A percentile compares a stretch with the other conserved stretches of the same genome.
phyloP scores from a whole-genome alignment of 2,329 filamentous ascomycete genomes.

The Neonectria sp. region DNA sequence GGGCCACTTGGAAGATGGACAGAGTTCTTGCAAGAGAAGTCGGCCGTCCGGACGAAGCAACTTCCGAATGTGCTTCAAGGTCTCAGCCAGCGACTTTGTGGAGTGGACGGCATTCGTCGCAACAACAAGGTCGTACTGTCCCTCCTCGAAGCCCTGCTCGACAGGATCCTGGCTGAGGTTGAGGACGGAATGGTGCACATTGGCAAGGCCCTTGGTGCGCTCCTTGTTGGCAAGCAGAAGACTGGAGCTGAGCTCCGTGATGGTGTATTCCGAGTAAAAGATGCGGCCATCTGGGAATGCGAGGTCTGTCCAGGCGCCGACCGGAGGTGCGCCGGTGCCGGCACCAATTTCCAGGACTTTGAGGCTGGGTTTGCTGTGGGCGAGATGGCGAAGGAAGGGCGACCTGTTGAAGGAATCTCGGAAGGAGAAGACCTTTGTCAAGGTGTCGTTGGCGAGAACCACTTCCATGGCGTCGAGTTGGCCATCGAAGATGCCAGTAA shows the following conservation, averaged over 20 bases:
- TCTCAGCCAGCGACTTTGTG: constrained; percentile 47
- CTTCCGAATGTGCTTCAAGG: constrained; percentile 51
- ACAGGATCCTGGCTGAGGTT: constrained; percentile 44
- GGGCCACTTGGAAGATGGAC: constrained; percentile 39
- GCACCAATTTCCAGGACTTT: constrained; percentile 59
- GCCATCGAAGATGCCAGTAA: constrained; percentile 43
- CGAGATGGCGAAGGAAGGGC: constrained; percentile 38
- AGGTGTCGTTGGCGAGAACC: constrained; percentile 49
- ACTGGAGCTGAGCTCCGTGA: constrained; percentile 50
- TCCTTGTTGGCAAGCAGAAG: constrained; percentile 49
- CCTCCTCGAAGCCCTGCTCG: constrained; percentile 51
- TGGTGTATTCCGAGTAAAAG: constrained; percentile 48
- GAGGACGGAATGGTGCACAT: constrained; percentile 39
- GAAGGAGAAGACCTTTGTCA: constrained; percentile 49
- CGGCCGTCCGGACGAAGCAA: constrained; percentile 33
- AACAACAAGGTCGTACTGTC: constrained; percentile 56
- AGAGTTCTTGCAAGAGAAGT: constrained; percentile 43
- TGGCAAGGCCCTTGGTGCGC: constrained; percentile 36
- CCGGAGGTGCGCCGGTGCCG: constrained; percentile 55
- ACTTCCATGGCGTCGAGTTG: constrained; percentile 47
- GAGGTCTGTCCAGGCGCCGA: constrained; percentile 49
- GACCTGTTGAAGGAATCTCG: constrained; percentile 43
- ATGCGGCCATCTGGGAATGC: constrained; percentile 27
- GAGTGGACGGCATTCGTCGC: constrained; percentile 56
- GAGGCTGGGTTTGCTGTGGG: constrained; percentile 47